Base-by-base conservation (phyloP, 176 grass and related monocot genomes). In the Alloteropsis semialata region DNA sequence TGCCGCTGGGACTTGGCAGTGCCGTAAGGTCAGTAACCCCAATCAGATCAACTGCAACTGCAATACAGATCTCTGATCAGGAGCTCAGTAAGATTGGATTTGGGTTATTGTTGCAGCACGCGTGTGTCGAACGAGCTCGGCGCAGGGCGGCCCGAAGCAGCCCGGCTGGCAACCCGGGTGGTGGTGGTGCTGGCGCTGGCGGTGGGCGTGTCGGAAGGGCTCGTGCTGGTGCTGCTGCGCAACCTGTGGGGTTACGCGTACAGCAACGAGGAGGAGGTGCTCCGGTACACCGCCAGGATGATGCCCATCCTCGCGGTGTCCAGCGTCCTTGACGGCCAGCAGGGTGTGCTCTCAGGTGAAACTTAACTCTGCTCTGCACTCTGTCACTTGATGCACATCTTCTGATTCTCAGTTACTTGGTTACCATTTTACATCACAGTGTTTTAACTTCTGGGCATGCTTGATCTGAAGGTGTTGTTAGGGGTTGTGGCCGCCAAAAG, bases 261-360 rank as follows among this genome's bases (percentile, higher is more conserved):
- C 43, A 93, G 78, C 82, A 92, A 78, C 27, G 89, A 92, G 57
- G 81, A 86, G n/a, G 87, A 95, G 17, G 92, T 74, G 17, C 39
- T 75, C 8, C 59, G 76, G 55, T 93, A 93, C 80, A 61, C 79
- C 6, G 88, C 81, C 0, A 79, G 56, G 29, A 87, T 93, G 88
- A 71, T 89, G 76, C 88, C 88, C 4, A 79, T 96, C 69, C 42
- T 96, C 14, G 91, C 94, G 32, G 21, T 74, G 18, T 91, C 91
- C 51, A 81, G 85, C 49, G 1, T 96, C 8, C 36, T 96, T 0
- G 93, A 96, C 81, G 32, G 80, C 24, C 46, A 85, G 19, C 93
- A 96, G 53, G 75, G 86, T n/a, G 88, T 89, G 27, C 90, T 96
- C 18, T 96, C 93, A 89, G 93, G 90, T 92, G 62, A 68, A 41